A percentile compares a stretch with the other conserved stretches of the same genome.
phyloP scores from a whole-genome alignment of 176 grass and related monocot genomes.

The Areca catechu region DNA sequence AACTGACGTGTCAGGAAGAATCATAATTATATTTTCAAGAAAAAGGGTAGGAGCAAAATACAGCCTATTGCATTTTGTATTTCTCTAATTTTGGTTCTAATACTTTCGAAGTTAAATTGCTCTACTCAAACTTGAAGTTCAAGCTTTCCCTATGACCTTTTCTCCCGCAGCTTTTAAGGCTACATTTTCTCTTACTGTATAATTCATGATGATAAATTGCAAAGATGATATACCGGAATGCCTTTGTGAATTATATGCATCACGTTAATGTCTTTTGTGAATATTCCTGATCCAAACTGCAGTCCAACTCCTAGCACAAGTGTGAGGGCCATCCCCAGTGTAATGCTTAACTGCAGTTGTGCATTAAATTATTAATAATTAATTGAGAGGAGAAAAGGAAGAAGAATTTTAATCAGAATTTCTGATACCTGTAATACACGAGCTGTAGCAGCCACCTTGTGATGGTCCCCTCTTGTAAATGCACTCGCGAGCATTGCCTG shows the following conservation, averaged over 20 bases:
- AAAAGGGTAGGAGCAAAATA: too few species aligned
- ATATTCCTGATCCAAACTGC: constrained; percentile 29
- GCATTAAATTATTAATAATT: not conserved
- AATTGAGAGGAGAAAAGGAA: not conserved
- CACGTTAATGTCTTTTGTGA: constrained; percentile 27
- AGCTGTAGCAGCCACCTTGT: constrained; percentile 52
- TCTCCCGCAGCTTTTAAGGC: too few species aligned
- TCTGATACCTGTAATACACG: constrained; percentile 69
- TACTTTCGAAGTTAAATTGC: too few species aligned
- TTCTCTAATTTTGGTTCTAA: too few species aligned
- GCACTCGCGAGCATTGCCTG: constrained; percentile 89
- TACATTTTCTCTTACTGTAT: not conserved
- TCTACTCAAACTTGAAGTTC: too few species aligned
- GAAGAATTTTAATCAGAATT: constrained; percentile 1
- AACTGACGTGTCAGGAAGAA: too few species aligned
- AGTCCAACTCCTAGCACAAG: constrained; percentile 21
- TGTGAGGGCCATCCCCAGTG: constrained; percentile 27
- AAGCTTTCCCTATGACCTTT: too few species aligned
- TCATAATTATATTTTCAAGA: too few species aligned
- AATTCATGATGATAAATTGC: not conserved
- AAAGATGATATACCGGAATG: constrained; percentile 23
- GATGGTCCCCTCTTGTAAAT: constrained; percentile 59
- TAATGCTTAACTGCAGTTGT: constrained; percentile 28
- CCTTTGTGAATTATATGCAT: constrained; percentile 26
- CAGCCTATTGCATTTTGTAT: too few species aligned